Base-by-base conservation (phyloP, 2,329 filamentous ascomycete genomes). In the Lachnellula hyalina region DNA sequence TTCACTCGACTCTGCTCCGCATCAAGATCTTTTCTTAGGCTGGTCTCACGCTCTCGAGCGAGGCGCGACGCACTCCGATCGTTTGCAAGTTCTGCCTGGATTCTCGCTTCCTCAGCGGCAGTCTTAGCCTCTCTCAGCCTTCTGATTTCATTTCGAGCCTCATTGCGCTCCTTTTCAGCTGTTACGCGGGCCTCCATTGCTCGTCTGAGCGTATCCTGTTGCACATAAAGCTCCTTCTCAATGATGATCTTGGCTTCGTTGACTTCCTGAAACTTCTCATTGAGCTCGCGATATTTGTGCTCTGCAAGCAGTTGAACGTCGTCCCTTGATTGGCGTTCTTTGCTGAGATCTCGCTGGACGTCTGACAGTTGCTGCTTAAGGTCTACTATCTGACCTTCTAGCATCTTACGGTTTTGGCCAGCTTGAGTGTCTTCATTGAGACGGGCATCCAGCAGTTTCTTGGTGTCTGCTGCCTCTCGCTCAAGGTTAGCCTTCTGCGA, bases 221-320 rank as follows among this genome's bases (percentile, higher is more conserved):
- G 93, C 5, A 89, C 87, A 69, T 97, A 97, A 70, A 99, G 86
- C 72, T 97, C 93, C 71, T 96, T 97, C 72, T 99, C 93, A 60
- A 99, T 96, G 47, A 86, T 96, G 65, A 96, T 96, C 72, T 99
- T 99, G 28, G 90, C 86, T 60, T 96, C 91, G 65, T 96, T 96
- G 35, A 97, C 78, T 35, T 84, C 82, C 49, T 95, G 86, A 63
- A 85, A 96, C 61, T 97, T 91, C 25, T 92, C 85, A 68, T 92
- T 86, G 57, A 99, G 77, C 49, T 86, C 83, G 45, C 88, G 79
- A 65, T 86, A 89, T 69, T 94, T 95, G 73, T 96, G 92, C 63
- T 96, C 91, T 4, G 89, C 85, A 54, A 97, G 86, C 63, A 96
- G 83, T 60, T 93, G 86, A 25, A 96, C 91, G 67, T 99, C 94